These are phyloP conservation scores for Globisporangium polare DNA, from an alignment of 352 stramenopile genomes.

Conservation along the genomic window DNA sequence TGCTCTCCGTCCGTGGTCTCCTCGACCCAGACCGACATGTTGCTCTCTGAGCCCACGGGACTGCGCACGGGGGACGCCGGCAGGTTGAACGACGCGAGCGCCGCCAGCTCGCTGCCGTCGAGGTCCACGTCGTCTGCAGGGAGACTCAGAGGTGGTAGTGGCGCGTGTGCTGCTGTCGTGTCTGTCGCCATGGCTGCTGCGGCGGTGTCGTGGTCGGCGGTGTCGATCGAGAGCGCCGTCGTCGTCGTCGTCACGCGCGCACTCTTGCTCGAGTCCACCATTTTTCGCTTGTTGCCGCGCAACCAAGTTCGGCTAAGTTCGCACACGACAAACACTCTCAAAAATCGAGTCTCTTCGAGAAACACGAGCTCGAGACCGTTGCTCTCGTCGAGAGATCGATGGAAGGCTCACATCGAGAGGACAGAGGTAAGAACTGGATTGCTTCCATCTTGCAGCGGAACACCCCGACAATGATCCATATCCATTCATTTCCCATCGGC, in stretches of 20 bases:
- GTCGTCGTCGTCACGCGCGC: neutral
- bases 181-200: neutral
- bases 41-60: slow-evolving; percentile 36
- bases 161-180: neutral
- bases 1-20: slow-evolving; percentile 35
- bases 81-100: slow-evolving; percentile 58
- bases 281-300: neutral
- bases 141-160: neutral
- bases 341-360: too few relatives aligned
- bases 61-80: slow-evolving; percentile 57
- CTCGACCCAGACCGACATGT: slow-evolving; percentile 57
- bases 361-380: too few relatives aligned
- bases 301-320: neutral
- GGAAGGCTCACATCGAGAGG: too few relatives aligned
- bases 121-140: neutral
- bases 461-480: too few relatives aligned
- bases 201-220: neutral
- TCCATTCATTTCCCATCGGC: too few relatives aligned
- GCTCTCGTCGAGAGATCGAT: too few relatives aligned
- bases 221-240: slow-evolving; percentile 10
- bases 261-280: neutral
- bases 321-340: too few relatives aligned
- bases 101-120: slow-evolving; percentile 10
- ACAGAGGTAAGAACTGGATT: too few relatives aligned
- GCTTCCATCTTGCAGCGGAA: too few relatives aligned